Conservation (phyloP, 140 eudicot genomes). For the Ambrosia hybrid region DNA sequence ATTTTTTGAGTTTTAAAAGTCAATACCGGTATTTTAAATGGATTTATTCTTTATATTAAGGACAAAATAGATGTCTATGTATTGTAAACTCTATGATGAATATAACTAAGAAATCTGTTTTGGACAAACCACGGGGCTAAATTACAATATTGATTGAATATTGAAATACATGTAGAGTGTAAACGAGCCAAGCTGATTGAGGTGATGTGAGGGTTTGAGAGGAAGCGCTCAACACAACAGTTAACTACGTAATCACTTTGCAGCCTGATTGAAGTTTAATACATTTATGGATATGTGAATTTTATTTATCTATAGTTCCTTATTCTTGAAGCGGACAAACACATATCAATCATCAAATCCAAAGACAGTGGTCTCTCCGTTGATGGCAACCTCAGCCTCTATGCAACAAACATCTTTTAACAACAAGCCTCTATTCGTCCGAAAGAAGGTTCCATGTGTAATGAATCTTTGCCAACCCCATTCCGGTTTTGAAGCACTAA, state of each 20-base stretch:
- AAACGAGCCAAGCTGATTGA: background rate
- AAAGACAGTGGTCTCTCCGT: slow-evolving; percentile 38
- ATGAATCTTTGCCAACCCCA: slow-evolving; percentile 61
- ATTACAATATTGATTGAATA: no score
- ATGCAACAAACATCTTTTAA: slow-evolving; percentile 41
- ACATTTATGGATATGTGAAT: slow-evolving; percentile 4
- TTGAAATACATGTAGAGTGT: no score
- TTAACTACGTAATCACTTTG: background rate
- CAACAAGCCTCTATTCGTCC: slow-evolving; percentile 32
- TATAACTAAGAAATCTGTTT: no score
- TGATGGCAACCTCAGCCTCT: slow-evolving; percentile 53
- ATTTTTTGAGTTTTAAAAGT: background rate
- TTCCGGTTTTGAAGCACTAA: slow-evolving; percentile 40
- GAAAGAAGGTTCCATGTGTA: slow-evolving; percentile 33
- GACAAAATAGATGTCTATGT: no score
- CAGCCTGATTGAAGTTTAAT: background rate
- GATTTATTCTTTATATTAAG: no score
- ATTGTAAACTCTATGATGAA: no score
- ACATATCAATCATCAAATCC: slow-evolving; percentile 10
- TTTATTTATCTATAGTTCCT: background rate
- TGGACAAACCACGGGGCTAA: no score
- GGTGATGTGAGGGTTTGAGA: no score
- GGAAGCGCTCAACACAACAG: no score
- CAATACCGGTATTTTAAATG: background rate
- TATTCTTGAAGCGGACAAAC: background rate